phyloP scores from a whole-genome alignment of 805 yeast species.

The Kluyveromyces starmeri region DNA sequence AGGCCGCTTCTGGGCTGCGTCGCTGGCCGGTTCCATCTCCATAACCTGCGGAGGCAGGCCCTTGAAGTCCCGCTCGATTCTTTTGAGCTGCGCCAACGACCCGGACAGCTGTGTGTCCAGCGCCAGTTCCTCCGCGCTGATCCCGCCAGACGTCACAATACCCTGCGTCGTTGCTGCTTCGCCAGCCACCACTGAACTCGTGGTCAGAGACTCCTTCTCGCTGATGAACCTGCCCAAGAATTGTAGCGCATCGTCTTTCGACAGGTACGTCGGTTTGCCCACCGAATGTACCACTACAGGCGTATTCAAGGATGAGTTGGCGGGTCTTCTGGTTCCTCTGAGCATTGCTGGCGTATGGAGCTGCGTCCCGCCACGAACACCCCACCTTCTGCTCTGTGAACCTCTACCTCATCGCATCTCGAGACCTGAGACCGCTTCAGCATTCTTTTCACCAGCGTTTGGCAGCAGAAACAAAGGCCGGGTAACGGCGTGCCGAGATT shows the following conservation, averaged over 20 bases:
- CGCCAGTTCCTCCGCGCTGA: slow-evolving; percentile 8
- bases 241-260: slow-evolving; percentile 19
- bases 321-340: slow-evolving; percentile 21
- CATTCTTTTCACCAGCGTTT: too few species aligned
- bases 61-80: slow-evolving; percentile 69
- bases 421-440: too few species aligned
- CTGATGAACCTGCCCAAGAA: slow-evolving; percentile 23
- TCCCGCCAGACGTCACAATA: slow-evolving; percentile 2
- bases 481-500: too few species aligned
- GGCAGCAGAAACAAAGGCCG: too few species aligned
- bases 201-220: slow-evolving; percentile 18
- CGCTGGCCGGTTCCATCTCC: slow-evolving; percentile 2
- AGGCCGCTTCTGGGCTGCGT: slow-evolving; percentile 1
- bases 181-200: slow-evolving; percentile 5
- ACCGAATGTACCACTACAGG: slow-evolving; percentile 25
- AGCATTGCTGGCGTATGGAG: slow-evolving; percentile 6
- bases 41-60: slow-evolving; percentile 59
- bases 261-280: slow-evolving; percentile 17
- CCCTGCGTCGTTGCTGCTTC: neutral
- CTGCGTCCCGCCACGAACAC: too few species aligned
- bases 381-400: too few species aligned
- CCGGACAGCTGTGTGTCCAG: slow-evolving; percentile 24
- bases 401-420: too few species aligned
- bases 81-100: slow-evolving; percentile 48
- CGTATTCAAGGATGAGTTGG: slow-evolving; percentile 18